phyloP scores from a whole-genome alignment of 1,139 yeast species.

The Nadsonia commutata region DNA sequence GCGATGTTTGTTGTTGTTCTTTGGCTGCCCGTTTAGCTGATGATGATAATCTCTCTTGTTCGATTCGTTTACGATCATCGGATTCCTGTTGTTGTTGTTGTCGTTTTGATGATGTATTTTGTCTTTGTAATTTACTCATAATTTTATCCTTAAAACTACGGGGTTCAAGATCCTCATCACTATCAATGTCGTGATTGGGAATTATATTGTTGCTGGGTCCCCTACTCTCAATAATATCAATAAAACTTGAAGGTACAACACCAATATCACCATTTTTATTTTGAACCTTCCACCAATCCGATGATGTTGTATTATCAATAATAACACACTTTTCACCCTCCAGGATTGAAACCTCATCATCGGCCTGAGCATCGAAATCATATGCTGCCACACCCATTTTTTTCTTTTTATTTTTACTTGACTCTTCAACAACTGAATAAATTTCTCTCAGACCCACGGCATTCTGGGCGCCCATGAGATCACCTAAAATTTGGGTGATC shows the following conservation, averaged over 20 bases:
- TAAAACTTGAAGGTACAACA: conserved; percentile 76
- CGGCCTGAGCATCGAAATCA: conserved; percentile 78
- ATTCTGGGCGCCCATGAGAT: conserved; percentile 70
- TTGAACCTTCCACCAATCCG: conserved; percentile 95
- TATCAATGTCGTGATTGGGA: neutral
- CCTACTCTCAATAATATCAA: conserved; percentile 38
- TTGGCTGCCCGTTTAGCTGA: conserved; percentile 1
- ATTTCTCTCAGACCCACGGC: conserved; percentile 76
- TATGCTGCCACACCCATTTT: conserved; percentile 60
- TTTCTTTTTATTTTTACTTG: conserved; percentile 36
- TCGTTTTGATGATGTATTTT: conserved; percentile 3
- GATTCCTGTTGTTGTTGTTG: no score
- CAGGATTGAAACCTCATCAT: conserved; percentile 61
- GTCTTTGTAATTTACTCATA: neutral
- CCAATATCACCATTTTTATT: conserved; percentile 61
- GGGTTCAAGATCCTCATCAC: no score
- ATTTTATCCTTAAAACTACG: neutral
- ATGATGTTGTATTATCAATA: conserved; percentile 60
- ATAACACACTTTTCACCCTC: conserved; percentile 77
- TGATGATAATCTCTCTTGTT: neutral
- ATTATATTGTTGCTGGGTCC: conserved; percentile 4
- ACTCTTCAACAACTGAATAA: conserved; percentile 52
- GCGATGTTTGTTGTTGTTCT: neutral
- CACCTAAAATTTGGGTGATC: conserved; percentile 64
- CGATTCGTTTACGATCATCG: neutral